Evolutionary conservation across 2,329 filamentous ascomycete species (phyloP).

Genomic region (Penicillium janthinellum): DNA sequence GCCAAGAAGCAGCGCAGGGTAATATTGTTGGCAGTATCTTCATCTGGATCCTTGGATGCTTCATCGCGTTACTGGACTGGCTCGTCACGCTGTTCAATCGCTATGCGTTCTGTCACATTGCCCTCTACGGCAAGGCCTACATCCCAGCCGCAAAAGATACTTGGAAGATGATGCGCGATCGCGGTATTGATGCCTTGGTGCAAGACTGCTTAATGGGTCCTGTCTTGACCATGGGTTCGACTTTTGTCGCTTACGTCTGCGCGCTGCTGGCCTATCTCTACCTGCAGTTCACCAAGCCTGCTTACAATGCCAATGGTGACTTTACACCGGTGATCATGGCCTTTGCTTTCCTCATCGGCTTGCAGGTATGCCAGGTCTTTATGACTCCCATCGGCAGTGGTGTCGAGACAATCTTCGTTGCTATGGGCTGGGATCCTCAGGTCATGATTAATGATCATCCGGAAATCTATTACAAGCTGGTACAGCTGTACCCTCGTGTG

Average conservation of each 20-base stretch:
- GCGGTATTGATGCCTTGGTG: conserved; percentile 85
- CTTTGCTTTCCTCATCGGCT: conserved; percentile 83
- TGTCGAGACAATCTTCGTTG: conserved; percentile 91
- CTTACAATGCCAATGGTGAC: conserved; percentile 68
- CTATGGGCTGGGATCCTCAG: conserved; percentile 64
- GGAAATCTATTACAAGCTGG: conserved; percentile 77
- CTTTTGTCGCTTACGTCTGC: conserved; percentile 82
- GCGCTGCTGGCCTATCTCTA: conserved; percentile 85
- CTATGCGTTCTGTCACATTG: conserved; percentile 91
- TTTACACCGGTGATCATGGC: conserved; percentile 80
- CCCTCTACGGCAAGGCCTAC: conserved; percentile 87
- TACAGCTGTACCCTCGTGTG: conserved; percentile 79
- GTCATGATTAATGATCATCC: conserved; percentile 79
- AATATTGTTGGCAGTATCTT: conserved; percentile 68
- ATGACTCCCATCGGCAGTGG: conserved; percentile 84
- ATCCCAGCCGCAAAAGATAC: conserved; percentile 85
- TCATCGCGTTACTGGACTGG: conserved; percentile 81
- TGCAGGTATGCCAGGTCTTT: conserved; percentile 88
- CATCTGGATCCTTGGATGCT: conserved; percentile 74
- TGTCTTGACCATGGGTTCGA: conserved; percentile 72
- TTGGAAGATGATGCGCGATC: conserved; percentile 87
- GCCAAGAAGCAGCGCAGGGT: conserved; percentile 64
- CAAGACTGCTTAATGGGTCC: conserved; percentile 83
- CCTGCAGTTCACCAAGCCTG: conserved; percentile 75
- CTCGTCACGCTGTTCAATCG: conserved; percentile 85